Base-by-base conservation (phyloP, 2,329 filamentous ascomycete genomes). In the Xylariaceae sp. region DNA sequence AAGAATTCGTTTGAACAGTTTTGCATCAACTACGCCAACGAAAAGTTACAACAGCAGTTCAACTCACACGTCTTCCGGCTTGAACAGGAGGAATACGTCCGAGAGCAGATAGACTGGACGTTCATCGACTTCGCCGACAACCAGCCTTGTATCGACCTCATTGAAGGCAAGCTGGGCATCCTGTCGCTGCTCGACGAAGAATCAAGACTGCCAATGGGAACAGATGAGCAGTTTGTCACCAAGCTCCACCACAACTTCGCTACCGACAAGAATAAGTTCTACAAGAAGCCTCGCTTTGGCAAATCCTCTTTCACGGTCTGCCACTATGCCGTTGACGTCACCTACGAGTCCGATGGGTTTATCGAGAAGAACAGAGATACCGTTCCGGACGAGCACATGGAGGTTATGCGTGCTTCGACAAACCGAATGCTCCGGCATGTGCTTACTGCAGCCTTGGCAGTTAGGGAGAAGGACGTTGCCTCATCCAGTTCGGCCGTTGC, bases 1-100 rank as follows among this genome's bases (percentile, higher is more conserved):
- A 96, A 95, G 70, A 98, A 98, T 67, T 98, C 92, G 1, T 98
- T 98, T 52, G 92, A 98, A 60, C 92, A 98, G 60, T 98, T 98
- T 63, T 98, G 92, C 65, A 98, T 98, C 75, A 98, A 98, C 64
- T 98, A 98, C 55, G 92, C 92, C 63, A 98, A 98, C 61, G 92
- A 98, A 64, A 98, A 98, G 64, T 69, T 98, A 35, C 92, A 98
- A 58, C 92, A 98, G 59, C 90, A 96, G 59, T 98, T 98, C 70
- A 98, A 98, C 63, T 87, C 93, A 58, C 92, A 98, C 55, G 92
- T 98, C 22, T 98, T 98, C 75, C 95, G 96, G 62, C 75, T 98
- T 15, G 92, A 98, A 60, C 92, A 98, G 59, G 92, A 98, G 58
- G 92, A 98, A 61, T 98, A 98, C 57, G 75, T 95, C 25, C 79